Evolutionary conservation across 176 grass and related monocot genomes (phyloP).

Genomic region (Triticum timopheevii): DNA sequence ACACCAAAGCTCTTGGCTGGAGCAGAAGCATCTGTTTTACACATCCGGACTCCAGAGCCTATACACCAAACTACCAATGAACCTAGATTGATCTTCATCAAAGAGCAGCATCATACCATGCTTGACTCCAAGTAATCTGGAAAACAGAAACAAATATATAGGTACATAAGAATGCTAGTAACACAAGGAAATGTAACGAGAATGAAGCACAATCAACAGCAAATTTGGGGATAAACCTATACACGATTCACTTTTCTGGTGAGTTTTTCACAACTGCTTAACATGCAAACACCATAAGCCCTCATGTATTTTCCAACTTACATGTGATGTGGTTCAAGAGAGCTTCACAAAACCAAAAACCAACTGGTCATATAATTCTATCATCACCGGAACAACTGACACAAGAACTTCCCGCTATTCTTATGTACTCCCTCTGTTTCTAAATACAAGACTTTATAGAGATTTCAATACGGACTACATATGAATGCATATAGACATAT

Average conservation of each 20-base stretch:
- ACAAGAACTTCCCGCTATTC: not conserved
- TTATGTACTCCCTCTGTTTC: not conserved
- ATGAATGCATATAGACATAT: no score
- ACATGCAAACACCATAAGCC: constrained; percentile 16
- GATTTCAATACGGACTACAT: no score
- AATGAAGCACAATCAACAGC: not conserved
- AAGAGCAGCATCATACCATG: not conserved
- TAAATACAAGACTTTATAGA: no score
- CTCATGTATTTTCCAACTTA: not conserved
- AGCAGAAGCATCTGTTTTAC: not conserved
- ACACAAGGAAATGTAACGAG: not conserved
- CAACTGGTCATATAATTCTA: not conserved
- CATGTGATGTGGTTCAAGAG: not conserved
- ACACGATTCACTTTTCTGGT: not conserved
- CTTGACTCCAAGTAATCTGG: constrained; percentile 26
- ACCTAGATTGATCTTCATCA: constrained; percentile 21
- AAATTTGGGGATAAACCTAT: not conserved
- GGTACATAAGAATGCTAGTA: not conserved
- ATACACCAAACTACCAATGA: constrained; percentile 28
- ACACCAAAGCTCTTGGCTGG: not conserved
- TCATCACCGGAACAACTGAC: not conserved
- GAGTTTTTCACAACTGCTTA: not conserved
- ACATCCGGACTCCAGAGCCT: constrained; percentile 5
- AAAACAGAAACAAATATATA: constrained; percentile 12
- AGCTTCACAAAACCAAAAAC: not conserved